phyloP scores from a whole-genome alignment of 2,329 filamentous ascomycete genomes.

The Hypoxylon sp. region DNA sequence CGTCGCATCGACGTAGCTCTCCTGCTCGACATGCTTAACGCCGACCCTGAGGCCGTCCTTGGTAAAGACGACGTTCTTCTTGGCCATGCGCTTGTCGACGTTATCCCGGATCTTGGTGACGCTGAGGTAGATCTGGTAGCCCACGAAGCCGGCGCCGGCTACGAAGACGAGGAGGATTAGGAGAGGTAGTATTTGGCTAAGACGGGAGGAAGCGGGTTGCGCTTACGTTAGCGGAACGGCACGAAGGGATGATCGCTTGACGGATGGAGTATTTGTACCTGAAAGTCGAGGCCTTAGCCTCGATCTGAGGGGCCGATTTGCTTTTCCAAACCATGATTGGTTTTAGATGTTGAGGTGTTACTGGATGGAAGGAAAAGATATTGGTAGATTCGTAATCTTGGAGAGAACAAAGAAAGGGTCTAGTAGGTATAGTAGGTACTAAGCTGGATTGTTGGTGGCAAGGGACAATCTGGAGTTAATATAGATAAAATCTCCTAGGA shows the following conservation, averaged over 20 bases:
- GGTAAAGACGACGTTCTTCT: slow-evolving; percentile 81
- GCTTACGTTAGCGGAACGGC: slow-evolving; percentile 36
- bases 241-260: slow-evolving; percentile 1
- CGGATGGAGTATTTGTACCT: slow-evolving; percentile 40
- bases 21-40: slow-evolving; percentile 75
- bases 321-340: slow-evolving; percentile 47
- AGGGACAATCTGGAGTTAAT: slow-evolving; percentile 20
- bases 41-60: slow-evolving; percentile 82
- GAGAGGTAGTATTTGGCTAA: slow-evolving; percentile 75
- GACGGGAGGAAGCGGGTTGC: slow-evolving; percentile 27
- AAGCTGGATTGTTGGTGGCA: slow-evolving; percentile 19
- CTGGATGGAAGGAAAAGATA: not conserved
- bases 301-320: slow-evolving; percentile 40
- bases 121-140: slow-evolving; percentile 80
- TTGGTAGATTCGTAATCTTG: slow-evolving; percentile 21
- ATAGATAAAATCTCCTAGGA: slow-evolving; percentile 1
- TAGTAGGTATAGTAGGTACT: slow-evolving; percentile 1
- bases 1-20: slow-evolving; percentile 80
- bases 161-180: slow-evolving; percentile 73
- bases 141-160: slow-evolving; percentile 72
- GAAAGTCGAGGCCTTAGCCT: slow-evolving; percentile 46
- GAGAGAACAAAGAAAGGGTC: slow-evolving; percentile 15
- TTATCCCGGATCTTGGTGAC: slow-evolving; percentile 75
- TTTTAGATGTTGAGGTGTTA: not conserved
- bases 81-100: slow-evolving; percentile 78